Evolutionary conservation across 1,284 basidiomycete species (phyloP).

Genomic region (Violaceomyces palustris): DNA sequence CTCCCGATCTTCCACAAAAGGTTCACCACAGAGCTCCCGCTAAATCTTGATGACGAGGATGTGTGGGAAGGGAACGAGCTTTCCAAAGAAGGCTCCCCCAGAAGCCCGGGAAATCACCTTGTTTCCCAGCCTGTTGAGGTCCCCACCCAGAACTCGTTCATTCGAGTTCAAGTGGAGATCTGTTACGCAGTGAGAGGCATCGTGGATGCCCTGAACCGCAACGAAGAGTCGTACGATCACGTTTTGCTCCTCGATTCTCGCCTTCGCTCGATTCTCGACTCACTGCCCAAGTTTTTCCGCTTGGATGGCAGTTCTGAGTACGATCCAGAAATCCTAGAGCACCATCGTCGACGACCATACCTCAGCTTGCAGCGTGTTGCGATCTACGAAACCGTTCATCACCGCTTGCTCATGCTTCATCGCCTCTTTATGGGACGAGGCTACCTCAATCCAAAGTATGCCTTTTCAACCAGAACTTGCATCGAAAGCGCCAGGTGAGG

Average conservation of each 20-base stretch:
- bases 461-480: constrained; percentile 34
- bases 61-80: constrained; percentile 10
- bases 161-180: constrained; percentile 27
- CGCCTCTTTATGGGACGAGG: constrained; percentile 37
- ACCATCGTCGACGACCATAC: constrained; percentile 38
- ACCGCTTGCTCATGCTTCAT: constrained; percentile 39
- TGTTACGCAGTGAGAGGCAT: constrained; percentile 29
- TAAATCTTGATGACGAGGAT: constrained; percentile 40
- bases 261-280: constrained; percentile 23
- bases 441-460: constrained; percentile 37
- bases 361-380: constrained; percentile 34
- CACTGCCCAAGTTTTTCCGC: constrained; percentile 31
- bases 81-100: constrained; percentile 8
- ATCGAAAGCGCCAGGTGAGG: constrained; percentile 27
- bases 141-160: constrained; percentile 35
- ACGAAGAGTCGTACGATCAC: constrained; percentile 22
- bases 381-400: constrained; percentile 36
- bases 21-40: constrained; percentile 32
- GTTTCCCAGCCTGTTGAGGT: constrained; percentile 8
- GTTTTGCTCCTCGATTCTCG: constrained; percentile 33
- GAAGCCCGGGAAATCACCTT: background rate
- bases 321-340: constrained; percentile 26
- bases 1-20: too few species aligned
- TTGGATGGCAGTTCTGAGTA: constrained; percentile 39
- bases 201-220: constrained; percentile 16